Evolutionary conservation across 306 rosid species (phyloP).

Genomic region (Lithocarpus polystachyus): DNA sequence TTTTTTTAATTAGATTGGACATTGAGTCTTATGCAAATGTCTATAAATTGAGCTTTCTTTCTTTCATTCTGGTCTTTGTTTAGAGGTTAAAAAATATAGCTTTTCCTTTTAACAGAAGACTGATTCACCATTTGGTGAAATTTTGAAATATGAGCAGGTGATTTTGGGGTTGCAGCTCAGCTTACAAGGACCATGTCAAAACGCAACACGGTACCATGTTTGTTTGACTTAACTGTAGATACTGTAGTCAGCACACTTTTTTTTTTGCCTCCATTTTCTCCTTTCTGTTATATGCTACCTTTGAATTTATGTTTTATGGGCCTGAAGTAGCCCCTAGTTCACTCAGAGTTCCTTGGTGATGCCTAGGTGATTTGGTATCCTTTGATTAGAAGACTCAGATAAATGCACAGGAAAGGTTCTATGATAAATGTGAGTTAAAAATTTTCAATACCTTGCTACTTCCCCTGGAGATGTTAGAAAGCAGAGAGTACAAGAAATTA

Average conservation of each 20-base stretch:
- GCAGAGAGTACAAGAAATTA: neutral
- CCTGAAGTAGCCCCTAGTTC: neutral
- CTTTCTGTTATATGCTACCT: neutral
- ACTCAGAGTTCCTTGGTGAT: neutral
- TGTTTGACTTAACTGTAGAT: neutral
- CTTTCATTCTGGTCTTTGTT: neutral
- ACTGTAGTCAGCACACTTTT: neutral
- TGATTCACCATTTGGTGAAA: neutral
- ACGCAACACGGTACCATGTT: constrained; percentile 84
- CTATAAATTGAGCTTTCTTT: neutral
- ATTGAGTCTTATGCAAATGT: neutral
- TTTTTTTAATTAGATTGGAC: neutral
- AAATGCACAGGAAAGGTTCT: neutral
- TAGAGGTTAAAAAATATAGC: neutral
- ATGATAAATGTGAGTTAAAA: neutral
- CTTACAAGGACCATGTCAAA: constrained; percentile 99
- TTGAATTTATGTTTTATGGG: neutral
- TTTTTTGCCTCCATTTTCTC: neutral
- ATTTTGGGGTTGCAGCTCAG: constrained; percentile 99
- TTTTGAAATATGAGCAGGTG: constrained; percentile 63
- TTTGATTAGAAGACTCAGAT: neutral
- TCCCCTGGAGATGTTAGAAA: neutral
- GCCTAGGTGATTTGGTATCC: neutral
- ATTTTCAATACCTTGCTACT: neutral
- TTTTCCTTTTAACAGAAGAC: neutral